These are phyloP conservation scores for Pseudonitzschia pungens DNA, from an alignment of 108 stramenopile species.

Conservation along the genomic window DNA sequence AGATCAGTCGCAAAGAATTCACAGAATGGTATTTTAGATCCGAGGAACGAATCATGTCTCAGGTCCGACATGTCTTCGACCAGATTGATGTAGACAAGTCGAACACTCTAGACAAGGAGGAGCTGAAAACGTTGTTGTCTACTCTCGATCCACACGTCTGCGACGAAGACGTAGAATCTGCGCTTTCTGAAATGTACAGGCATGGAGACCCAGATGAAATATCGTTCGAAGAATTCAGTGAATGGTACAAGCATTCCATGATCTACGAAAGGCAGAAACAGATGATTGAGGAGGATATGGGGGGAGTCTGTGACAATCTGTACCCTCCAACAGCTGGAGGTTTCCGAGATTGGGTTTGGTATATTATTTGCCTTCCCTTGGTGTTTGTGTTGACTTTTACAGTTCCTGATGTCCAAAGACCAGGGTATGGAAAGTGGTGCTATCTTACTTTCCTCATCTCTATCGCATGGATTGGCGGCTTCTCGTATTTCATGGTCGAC, in stretches of 20 bases:
- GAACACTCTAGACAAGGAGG: slow-evolving; percentile 61
- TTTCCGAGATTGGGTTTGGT: slow-evolving; percentile 39
- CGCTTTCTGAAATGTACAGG: slow-evolving; percentile 58
- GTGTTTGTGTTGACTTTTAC: slow-evolving; percentile 63
- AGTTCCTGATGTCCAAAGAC: slow-evolving; percentile 77
- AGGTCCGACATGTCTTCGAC: slow-evolving; percentile 60
- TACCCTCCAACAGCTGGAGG: slow-evolving; percentile 49
- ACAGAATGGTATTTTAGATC: slow-evolving; percentile 73
- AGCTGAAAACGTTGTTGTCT: slow-evolving; percentile 58
- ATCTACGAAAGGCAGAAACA: slow-evolving; percentile 62
- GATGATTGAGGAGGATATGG: slow-evolving; percentile 59
- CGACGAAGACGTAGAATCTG: slow-evolving; percentile 63
- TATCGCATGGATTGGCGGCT: slow-evolving; percentile 84
- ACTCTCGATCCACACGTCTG: slow-evolving; percentile 53
- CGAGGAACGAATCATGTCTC: slow-evolving; percentile 55
- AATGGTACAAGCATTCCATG: slow-evolving; percentile 68
- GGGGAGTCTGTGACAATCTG: slow-evolving; percentile 57
- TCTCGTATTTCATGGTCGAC: slow-evolving; percentile 83
- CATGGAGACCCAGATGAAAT: slow-evolving; percentile 66
- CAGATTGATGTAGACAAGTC: slow-evolving; percentile 69
- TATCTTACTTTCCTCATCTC: slow-evolving; percentile 77
- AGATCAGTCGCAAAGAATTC: slow-evolving; percentile 67
- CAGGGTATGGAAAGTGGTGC: slow-evolving; percentile 71
- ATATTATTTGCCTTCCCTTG: slow-evolving; percentile 68
- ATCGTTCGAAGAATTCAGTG: slow-evolving; percentile 67